Conservation (phyloP, 306 rosid species). For the Vigna hirtella region DNA sequence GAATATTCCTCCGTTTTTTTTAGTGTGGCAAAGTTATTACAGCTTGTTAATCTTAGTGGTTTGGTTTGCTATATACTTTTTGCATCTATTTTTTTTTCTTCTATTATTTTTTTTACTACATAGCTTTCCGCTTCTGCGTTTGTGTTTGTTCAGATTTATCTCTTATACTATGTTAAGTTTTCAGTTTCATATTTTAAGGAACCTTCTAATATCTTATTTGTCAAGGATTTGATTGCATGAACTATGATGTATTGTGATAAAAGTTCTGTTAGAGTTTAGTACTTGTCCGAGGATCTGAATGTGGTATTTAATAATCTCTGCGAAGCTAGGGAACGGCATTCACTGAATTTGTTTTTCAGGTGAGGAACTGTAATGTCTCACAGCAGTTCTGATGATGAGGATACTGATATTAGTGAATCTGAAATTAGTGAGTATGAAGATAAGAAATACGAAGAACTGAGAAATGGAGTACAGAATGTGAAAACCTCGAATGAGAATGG, state of each 20-base stretch:
- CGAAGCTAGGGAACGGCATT: too few relatives aligned
- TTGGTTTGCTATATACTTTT: not conserved
- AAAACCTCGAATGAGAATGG: constrained; percentile 67
- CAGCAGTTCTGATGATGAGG: constrained; percentile 61
- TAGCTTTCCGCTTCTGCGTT: not conserved
- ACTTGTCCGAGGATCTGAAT: not conserved
- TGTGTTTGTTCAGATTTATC: not conserved
- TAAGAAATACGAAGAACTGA: constrained; percentile 65
- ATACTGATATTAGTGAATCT: constrained; percentile 75
- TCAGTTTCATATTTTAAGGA: constrained; percentile 6
- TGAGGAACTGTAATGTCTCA: constrained; percentile 55
- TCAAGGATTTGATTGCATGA: constrained; percentile 2
- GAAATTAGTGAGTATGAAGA: constrained; percentile 68
- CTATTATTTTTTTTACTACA: too few relatives aligned
- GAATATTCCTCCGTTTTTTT: not conserved
- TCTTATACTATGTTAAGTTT: not conserved
- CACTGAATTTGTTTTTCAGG: constrained; percentile 45
- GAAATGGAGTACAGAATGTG: constrained; percentile 67
- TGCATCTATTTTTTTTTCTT: too few relatives aligned
- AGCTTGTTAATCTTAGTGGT: not conserved
- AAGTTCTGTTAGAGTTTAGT: not conserved
- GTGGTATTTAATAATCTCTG: not conserved
- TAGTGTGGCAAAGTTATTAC: not conserved
- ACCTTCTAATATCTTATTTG: not conserved
- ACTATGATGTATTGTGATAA: not conserved